Evolutionary conservation across 306 rosid species (phyloP).

Genomic region (Phaseolus lunatus): DNA sequence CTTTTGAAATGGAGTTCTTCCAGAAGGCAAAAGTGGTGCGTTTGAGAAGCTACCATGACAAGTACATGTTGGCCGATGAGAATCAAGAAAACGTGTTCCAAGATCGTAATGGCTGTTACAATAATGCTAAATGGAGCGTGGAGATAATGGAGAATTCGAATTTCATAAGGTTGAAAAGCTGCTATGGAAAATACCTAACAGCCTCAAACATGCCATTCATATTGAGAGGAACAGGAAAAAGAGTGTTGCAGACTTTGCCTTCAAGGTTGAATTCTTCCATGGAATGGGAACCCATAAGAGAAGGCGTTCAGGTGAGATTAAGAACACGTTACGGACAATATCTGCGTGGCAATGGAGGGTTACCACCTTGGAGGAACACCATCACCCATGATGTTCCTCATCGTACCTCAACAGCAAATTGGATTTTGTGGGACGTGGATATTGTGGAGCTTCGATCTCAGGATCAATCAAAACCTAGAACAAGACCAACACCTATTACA

Average conservation of each 20-base stretch:
- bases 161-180: conserved; percentile 67
- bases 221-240: conserved; percentile 71
- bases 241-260: conserved; percentile 74
- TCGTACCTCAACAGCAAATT: conserved; percentile 62
- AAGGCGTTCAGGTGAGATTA: conserved; percentile 72
- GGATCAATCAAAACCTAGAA: background rate
- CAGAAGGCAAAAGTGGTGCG: conserved; percentile 72
- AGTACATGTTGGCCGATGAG: conserved; percentile 74
- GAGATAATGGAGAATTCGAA: conserved; percentile 52
- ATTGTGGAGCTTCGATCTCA: conserved; percentile 55
- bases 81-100: conserved; percentile 73
- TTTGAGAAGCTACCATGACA: conserved; percentile 79
- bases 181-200: conserved; percentile 76
- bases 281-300: conserved; percentile 93
- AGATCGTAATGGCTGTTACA: conserved; percentile 67
- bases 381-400: conserved; percentile 82
- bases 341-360: conserved; percentile 78
- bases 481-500: conserved; percentile 41
- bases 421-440: conserved; percentile 92
- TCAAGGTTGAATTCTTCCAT: conserved; percentile 68
- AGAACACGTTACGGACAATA: conserved; percentile 75
- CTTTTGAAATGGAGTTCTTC: conserved; percentile 72
- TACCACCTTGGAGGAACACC: conserved; percentile 92
- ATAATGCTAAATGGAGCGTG: conserved; percentile 80
- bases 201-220: conserved; percentile 82